Conservation (phyloP, 768 basidiomycete species). For the Lentinula sp. region DNA sequence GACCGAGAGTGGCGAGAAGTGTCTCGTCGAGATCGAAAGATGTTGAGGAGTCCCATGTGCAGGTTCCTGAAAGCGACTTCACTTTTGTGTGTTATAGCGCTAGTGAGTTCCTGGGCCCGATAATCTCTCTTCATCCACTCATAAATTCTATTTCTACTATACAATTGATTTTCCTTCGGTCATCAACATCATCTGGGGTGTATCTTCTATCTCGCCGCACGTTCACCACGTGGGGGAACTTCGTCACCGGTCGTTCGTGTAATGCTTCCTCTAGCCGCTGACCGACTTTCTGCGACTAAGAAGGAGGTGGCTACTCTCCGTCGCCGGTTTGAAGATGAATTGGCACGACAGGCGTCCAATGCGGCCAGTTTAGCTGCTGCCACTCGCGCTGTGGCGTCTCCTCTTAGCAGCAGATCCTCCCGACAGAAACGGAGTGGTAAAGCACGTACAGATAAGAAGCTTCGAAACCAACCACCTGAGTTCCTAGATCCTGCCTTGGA, state of each 20-base stretch:
- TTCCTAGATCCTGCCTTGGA: constrained; percentile 29
- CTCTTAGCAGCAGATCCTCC: constrained; percentile 24
- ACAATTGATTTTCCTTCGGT: neutral
- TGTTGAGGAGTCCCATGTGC: constrained; percentile 34
- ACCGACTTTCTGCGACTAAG: constrained; percentile 62
- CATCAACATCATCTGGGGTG: neutral
- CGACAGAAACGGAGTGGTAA: constrained; percentile 29
- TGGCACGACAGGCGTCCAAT: constrained; percentile 54
- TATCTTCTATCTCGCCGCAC: neutral
- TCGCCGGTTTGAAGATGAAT: constrained; percentile 66
- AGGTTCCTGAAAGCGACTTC: constrained; percentile 51
- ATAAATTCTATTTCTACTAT: neutral
- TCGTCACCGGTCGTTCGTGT: neutral
- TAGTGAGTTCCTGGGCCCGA: constrained; percentile 50
- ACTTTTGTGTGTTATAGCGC: constrained; percentile 55
- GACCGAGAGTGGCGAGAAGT: constrained; percentile 45
- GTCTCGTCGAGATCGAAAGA: constrained; percentile 24
- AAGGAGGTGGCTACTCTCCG: constrained; percentile 64
- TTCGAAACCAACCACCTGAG: constrained; percentile 29
- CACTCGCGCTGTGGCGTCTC: constrained; percentile 16
- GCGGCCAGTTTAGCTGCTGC: constrained; percentile 42
- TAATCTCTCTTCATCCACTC: neutral
- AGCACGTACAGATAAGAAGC: constrained; percentile 22
- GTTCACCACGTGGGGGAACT: neutral
- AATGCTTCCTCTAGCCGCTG: constrained; percentile 47